A percentile compares a stretch with the other conserved stretches of the same genome.
Evolutionary conservation across 1,139 yeast species (phyloP).

Genomic region (Diutina ranongensis): DNA sequence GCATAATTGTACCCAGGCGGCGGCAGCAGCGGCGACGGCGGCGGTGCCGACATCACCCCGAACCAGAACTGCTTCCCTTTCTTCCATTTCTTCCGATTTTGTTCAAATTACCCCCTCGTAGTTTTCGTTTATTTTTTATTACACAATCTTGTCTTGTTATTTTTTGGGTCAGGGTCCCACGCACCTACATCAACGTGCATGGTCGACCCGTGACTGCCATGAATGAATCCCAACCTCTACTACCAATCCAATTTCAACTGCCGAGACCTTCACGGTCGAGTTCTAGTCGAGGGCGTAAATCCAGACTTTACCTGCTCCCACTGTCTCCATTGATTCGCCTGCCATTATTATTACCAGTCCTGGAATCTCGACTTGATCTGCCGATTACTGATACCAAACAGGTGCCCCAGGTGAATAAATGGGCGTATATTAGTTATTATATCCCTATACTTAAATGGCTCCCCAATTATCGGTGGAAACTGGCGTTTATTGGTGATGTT

Average conservation of each 20-base stretch:
- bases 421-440: constrained; percentile 22
- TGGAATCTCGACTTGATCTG: background rate
- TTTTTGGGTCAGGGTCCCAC: no score
- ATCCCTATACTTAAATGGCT: constrained; percentile 23
- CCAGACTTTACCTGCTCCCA: background rate
- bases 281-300: background rate
- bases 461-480: constrained; percentile 15
- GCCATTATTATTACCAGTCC: background rate
- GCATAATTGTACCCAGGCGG: no score
- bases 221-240: background rate
- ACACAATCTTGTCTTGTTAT: no score
- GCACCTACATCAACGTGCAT: no score
- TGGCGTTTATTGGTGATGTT: constrained; percentile 17
- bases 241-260: background rate
- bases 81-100: no score
- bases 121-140: no score
- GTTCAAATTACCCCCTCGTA: no score
- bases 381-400: background rate
- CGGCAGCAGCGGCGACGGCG: no score
- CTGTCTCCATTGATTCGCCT: background rate
- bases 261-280: background rate
- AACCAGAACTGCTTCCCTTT: no score
- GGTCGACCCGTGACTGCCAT: no score
- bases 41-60: no score
- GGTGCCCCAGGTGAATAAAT: constrained; percentile 11